Evolutionary conservation across 495 filamentous ascomycete species (phyloP), one percentile per base, ranked within the genome.

Genomic region (Hypoxylon subgilvum): DNA sequence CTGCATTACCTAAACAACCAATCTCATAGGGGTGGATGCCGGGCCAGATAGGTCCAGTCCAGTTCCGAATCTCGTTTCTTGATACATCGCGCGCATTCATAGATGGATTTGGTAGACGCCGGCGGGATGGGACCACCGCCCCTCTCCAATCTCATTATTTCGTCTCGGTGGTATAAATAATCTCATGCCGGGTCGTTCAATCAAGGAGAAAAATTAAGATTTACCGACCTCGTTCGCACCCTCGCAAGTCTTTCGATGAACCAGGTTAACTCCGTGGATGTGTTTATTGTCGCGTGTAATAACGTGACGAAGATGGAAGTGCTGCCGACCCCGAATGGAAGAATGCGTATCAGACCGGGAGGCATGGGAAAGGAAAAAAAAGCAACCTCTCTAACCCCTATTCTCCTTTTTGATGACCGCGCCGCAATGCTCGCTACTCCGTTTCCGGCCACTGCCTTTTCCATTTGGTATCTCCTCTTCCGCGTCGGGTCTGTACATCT

Each of bases 401-500:
- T 63, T 70, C 65, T 70, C 67, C 21, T 65, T 70, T 70, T 70
- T 70, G 43, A 70, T 65, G 57, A 63, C 55, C 55, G 61, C 52
- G n/a, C n/a, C n/a, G 54, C 67, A 62, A 67, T 65, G 65, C 36
- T 70, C 68, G 34, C 66, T 76, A 38, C 71, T 74, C 63, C 72
- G 72, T 63, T 77, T 76, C 58, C 72, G 66, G 47, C 67, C 61
- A 34, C 69, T 56, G 6, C 32, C 39, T 43, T 54, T 70, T 52
- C 52, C 61, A 31, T 64, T 61, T n/a, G 72, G 68, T 53, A 61
- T 66, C 16, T 76, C 72, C 22, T 78, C 75, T 2, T 72, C 66
- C 31, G 65, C 64, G 6, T 71, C 76, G 13, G 77, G 77, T 42
- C 69, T 73, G 63, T 79, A 84, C 65, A 82, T 80, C 63, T 88